These are phyloP conservation scores for Coprinopsis sp. DNA, from an alignment of 768 basidiomycete genomes.

Conservation along the genomic window DNA sequence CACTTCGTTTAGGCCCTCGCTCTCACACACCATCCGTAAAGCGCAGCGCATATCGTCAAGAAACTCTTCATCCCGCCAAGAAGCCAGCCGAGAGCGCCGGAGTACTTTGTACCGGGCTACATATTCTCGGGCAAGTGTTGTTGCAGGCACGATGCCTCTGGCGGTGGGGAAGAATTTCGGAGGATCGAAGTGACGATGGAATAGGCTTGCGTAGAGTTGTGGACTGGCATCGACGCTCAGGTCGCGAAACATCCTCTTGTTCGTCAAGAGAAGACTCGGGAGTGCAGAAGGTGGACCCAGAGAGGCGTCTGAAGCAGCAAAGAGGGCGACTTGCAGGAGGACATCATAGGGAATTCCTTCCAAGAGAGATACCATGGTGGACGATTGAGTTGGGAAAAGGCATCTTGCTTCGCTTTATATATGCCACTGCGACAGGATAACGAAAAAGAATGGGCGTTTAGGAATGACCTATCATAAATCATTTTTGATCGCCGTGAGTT, in stretches of 20 bases:
- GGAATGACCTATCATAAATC: no score
- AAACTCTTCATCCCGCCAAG: conserved; percentile 26
- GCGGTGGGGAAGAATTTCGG: conserved; percentile 15
- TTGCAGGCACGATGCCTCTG: conserved; percentile 28
- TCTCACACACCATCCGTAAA: conserved; percentile 59
- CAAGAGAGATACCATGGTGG: conserved; percentile 40
- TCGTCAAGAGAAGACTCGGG: conserved; percentile 41
- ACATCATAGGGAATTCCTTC: conserved; percentile 52
- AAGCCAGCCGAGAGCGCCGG: conserved; percentile 38
- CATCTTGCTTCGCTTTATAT: neutral
- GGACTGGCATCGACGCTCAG: conserved; percentile 42
- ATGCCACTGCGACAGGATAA: neutral
- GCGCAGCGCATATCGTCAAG: conserved; percentile 51
- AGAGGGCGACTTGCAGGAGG: conserved; percentile 50
- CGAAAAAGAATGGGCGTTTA: no score
- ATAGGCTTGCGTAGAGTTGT: conserved; percentile 54
- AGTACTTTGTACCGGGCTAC: conserved; percentile 43
- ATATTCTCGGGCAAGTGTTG: conserved; percentile 45
- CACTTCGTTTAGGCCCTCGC: conserved; percentile 40
- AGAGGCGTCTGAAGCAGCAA: conserved; percentile 34
- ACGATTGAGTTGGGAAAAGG: neutral
- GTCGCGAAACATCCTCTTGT: conserved; percentile 36
- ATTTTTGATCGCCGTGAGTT: no score
- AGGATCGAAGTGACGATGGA: conserved; percentile 44
- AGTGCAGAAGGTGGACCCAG: conserved; percentile 38